Conservation (phyloP, 75 land plant species). For the Cryptomeria japonica region DNA sequence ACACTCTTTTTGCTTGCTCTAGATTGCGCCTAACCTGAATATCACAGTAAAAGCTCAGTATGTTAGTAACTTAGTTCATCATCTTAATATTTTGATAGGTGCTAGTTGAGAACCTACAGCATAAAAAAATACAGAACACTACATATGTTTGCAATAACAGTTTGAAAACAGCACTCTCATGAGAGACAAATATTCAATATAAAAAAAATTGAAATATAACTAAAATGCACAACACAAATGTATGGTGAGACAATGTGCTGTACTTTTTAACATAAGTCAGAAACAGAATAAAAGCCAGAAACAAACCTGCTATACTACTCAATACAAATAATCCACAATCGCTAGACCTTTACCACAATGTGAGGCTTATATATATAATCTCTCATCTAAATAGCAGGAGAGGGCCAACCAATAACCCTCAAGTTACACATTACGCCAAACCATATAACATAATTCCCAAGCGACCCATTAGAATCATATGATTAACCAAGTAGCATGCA, state of each 20-base stretch:
- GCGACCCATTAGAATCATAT: background rate
- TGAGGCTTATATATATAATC: background rate
- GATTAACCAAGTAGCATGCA: background rate
- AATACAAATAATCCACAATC: background rate
- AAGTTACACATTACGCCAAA: background rate
- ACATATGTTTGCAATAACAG: background rate
- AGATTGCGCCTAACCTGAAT: conserved; percentile 85
- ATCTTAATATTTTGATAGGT: background rate
- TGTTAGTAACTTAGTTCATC: background rate
- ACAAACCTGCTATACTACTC: background rate
- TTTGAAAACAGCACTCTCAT: background rate
- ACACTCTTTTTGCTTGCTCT: conserved; percentile 71
- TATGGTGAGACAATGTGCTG: background rate
- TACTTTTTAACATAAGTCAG: background rate
- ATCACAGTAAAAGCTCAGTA: background rate
- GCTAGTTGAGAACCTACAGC: background rate
- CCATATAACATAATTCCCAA: background rate
- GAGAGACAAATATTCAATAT: background rate
- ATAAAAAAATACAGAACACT: background rate
- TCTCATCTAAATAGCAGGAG: background rate
- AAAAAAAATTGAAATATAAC: too few species aligned
- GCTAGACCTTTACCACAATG: background rate
- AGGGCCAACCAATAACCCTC: background rate
- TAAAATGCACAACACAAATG: background rate
- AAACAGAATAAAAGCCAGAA: too few species aligned